Evolutionary conservation across 306 rosid species (phyloP).

Genomic region (Senna tora): DNA sequence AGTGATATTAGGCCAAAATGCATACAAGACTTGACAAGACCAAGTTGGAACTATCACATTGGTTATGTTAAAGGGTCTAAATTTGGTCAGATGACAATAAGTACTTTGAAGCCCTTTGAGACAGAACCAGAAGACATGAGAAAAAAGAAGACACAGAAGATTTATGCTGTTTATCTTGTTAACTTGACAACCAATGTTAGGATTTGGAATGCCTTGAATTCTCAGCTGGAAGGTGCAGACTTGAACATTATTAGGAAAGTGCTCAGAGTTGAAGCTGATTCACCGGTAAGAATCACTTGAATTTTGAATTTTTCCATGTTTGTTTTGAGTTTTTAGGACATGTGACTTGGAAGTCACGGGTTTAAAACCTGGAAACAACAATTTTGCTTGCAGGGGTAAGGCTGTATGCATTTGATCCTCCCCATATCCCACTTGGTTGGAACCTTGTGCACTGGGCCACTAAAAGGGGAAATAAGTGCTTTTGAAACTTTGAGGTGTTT

Average conservation of each 20-base stretch:
- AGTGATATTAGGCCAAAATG: slow-evolving; percentile 42
- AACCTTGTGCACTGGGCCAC: too few relatives aligned
- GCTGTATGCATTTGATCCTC: too few relatives aligned
- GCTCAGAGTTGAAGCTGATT: slow-evolving; percentile 41
- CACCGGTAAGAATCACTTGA: slow-evolving; percentile 40
- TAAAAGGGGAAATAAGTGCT: too few relatives aligned
- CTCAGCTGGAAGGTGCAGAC: not conserved
- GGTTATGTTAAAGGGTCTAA: slow-evolving; percentile 42
- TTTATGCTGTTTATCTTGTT: not conserved
- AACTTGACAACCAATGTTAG: slow-evolving; percentile 32
- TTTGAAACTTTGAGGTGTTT: too few relatives aligned
- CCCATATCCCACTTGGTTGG: too few relatives aligned
- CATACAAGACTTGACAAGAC: slow-evolving; percentile 40
- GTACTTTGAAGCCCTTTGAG: slow-evolving; percentile 4
- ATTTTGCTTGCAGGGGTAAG: too few relatives aligned
- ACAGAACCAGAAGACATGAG: not conserved
- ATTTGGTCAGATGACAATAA: slow-evolving; percentile 5
- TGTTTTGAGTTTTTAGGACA: too few relatives aligned
- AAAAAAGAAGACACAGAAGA: not conserved
- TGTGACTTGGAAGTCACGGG: too few relatives aligned
- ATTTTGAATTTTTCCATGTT: too few relatives aligned
- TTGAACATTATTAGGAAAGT: slow-evolving; percentile 39
- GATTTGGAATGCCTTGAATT: slow-evolving; percentile 33
- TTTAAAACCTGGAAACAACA: too few relatives aligned
- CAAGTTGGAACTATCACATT: slow-evolving; percentile 30